These are phyloP conservation scores for Paraconiothyrium sp. DNA, from an alignment of 2,329 filamentous ascomycete species.

Conservation along the genomic window DNA sequence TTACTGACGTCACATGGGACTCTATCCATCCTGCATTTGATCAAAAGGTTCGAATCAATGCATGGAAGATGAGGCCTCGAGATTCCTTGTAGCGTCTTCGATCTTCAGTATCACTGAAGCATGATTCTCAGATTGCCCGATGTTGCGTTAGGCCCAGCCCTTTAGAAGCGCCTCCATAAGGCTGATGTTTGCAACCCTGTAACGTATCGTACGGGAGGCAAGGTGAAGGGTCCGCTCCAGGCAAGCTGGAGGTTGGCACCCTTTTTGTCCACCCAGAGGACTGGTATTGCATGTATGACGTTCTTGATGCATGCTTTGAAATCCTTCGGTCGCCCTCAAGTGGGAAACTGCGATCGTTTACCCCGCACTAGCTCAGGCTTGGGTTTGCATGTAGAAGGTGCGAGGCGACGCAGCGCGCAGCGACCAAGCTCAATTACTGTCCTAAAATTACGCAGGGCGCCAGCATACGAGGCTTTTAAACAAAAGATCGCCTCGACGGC, in stretches of 20 bases:
- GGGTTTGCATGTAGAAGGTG: constrained; percentile 11
- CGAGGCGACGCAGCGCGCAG: constrained; percentile 6
- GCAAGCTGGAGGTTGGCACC: background rate
- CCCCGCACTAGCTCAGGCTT: constrained; percentile 11
- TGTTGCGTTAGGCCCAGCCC: background rate
- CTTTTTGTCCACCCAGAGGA: constrained; percentile 5
- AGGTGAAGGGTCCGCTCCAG: background rate
- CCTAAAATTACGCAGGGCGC: constrained; percentile 6
- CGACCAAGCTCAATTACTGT: background rate
- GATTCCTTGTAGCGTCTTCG: background rate
- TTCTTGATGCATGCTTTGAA: constrained; percentile 10
- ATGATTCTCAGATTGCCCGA: background rate
- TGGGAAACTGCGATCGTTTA: constrained; percentile 5
- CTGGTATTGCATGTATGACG: constrained; percentile 6
- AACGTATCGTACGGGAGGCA: background rate
- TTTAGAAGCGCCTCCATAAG: background rate
- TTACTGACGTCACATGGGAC: no score
- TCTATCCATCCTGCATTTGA: no score
- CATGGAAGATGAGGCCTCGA: background rate
- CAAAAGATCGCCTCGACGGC: background rate
- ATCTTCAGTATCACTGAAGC: background rate
- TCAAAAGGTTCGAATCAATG: no score
- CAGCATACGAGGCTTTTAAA: constrained; percentile 3
- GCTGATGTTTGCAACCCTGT: background rate
- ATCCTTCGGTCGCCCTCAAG: constrained; percentile 9